Percentiles rank a stretch among this genome's conserved stretches.
phyloP scores from a whole-genome alignment of 2,329 filamentous ascomycete species.

The Pseudocercospora musae region DNA sequence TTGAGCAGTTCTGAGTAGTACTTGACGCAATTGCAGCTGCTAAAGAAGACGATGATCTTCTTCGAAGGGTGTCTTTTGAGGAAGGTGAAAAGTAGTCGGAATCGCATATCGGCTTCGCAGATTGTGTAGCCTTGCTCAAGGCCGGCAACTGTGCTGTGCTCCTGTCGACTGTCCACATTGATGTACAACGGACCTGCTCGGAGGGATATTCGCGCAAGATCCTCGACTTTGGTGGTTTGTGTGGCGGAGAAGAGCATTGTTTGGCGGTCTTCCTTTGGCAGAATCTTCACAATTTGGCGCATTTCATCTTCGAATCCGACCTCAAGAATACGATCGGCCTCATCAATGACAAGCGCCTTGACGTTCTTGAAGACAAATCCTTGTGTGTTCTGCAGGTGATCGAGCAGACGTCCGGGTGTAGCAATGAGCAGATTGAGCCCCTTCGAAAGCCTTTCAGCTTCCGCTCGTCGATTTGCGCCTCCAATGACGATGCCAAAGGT shows the following conservation, averaged over 20 bases:
- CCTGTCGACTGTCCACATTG: slow-evolving; percentile 88
- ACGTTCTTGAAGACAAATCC: slow-evolving; percentile 90
- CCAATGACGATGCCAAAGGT: slow-evolving; percentile 96
- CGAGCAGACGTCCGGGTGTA: slow-evolving; percentile 85
- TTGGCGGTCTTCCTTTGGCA: slow-evolving; percentile 81
- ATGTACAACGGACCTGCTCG: slow-evolving; percentile 90
- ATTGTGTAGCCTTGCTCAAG: slow-evolving; percentile 95
- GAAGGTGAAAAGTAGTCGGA: slow-evolving; percentile 91
- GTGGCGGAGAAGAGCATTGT: slow-evolving; percentile 99
- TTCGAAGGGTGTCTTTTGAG: slow-evolving; percentile 89
- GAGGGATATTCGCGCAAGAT: slow-evolving; percentile 89
- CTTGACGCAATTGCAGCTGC: slow-evolving; percentile 76
- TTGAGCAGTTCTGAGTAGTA: slow-evolving; percentile 95
- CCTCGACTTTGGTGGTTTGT: slow-evolving; percentile 97
- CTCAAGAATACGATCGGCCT: slow-evolving; percentile 94
- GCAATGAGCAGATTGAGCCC: slow-evolving; percentile 93
- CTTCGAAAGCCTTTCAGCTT: slow-evolving; percentile 90
- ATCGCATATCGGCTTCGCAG: slow-evolving; percentile 89
- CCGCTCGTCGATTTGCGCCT: slow-evolving; percentile 83
- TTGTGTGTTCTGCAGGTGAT: slow-evolving; percentile 90
- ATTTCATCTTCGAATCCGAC: slow-evolving; percentile 99
- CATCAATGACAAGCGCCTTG: slow-evolving; percentile 88
- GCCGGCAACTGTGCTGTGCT: slow-evolving; percentile 87
- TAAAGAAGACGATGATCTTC: slow-evolving; percentile 97
- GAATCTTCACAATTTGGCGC: slow-evolving; percentile 90